Evolutionary conservation across 108 stramenopile genomes (phyloP).

Genomic region (Cylindrotheca fusiformis): DNA sequence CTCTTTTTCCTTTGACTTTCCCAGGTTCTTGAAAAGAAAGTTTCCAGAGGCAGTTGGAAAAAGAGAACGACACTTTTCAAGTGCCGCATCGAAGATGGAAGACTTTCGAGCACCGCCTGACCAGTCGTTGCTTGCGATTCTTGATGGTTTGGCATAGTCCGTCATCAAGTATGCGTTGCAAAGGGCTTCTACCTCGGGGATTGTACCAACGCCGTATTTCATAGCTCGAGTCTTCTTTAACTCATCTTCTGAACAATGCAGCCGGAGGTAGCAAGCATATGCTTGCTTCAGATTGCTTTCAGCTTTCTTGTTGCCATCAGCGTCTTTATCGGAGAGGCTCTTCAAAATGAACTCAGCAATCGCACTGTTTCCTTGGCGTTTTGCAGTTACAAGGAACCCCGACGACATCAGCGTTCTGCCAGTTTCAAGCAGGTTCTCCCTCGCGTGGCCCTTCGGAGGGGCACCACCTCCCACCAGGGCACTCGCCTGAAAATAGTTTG

Average conservation of each 20-base stretch:
- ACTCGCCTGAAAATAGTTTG: slow-evolving; percentile 70
- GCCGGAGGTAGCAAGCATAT: slow-evolving; percentile 58
- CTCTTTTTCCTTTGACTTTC: slow-evolving; percentile 16
- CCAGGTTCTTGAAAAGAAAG: slow-evolving; percentile 23
- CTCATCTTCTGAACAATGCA: slow-evolving; percentile 58
- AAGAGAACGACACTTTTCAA: slow-evolving; percentile 31
- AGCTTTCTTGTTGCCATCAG: slow-evolving; percentile 31
- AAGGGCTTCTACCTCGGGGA: slow-evolving; percentile 60
- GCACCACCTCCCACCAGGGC: slow-evolving; percentile 44
- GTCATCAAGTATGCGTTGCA: slow-evolving; percentile 45
- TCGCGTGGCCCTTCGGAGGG: slow-evolving; percentile 43
- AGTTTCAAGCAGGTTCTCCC: slow-evolving; percentile 45
- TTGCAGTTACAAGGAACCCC: slow-evolving; percentile 52
- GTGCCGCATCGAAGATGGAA: slow-evolving; percentile 25
- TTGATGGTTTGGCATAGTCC: slow-evolving; percentile 23
- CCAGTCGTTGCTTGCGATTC: slow-evolving; percentile 33
- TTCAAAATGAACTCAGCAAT: slow-evolving; percentile 55
- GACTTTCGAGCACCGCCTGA: slow-evolving; percentile 32
- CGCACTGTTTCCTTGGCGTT: slow-evolving; percentile 54
- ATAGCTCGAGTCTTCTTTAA: slow-evolving; percentile 32
- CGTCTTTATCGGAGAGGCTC: slow-evolving; percentile 34
- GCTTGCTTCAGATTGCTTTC: slow-evolving; percentile 55
- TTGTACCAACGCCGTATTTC: slow-evolving; percentile 28
- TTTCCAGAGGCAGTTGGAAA: slow-evolving; percentile 38
- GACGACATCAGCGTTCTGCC: slow-evolving; percentile 9